phyloP scores from a whole-genome alignment of 1,139 yeast species.

The Saccharomyces hybrid region DNA sequence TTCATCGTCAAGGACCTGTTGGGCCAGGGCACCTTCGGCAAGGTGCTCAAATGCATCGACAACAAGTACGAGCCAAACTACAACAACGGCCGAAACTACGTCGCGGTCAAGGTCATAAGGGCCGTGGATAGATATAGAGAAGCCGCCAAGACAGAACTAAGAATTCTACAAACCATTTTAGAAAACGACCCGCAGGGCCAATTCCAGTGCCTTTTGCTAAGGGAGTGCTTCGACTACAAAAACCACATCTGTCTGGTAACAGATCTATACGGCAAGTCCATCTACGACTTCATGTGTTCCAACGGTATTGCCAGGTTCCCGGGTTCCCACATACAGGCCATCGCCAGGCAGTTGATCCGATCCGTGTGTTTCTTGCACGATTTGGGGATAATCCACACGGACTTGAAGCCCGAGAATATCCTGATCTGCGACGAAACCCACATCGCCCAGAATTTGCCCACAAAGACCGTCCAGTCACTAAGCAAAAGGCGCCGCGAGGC shows the following conservation, averaged over 20 bases:
- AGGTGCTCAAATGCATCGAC: conserved; percentile 72
- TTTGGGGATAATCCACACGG: conserved; percentile 85
- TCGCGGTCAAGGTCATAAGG: conserved; percentile 86
- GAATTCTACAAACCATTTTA: conserved; percentile 64
- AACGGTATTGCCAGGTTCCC: conserved; percentile 72
- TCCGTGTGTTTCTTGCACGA: conserved; percentile 88
- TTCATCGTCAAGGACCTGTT: conserved; percentile 57
- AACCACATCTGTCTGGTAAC: conserved; percentile 94
- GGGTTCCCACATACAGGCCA: conserved; percentile 76
- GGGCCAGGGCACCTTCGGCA: conserved; percentile 98
- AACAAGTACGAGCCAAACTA: conserved; percentile 38
- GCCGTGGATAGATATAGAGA: conserved; percentile 73
- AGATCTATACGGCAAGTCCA: conserved; percentile 72
- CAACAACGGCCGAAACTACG: conserved; percentile 23
- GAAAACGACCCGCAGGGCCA: conserved; percentile 45
- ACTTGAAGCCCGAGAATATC: conserved; percentile 87
- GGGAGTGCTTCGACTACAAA: conserved; percentile 87
- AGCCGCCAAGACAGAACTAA: conserved; percentile 77
- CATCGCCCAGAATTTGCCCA: conserved; percentile 24
- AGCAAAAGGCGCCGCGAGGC: conserved; percentile 30
- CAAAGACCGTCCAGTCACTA: conserved; percentile 15
- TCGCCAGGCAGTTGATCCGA: conserved; percentile 75
- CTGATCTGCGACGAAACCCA: conserved; percentile 56
- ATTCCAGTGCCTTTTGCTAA: conserved; percentile 34
- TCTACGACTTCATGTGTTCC: conserved; percentile 79